Evolutionary conservation across 1,139 yeast genomes (phyloP), one percentile per base, ranked within the genome.

Genomic region (Meyerozyma athensensis): DNA sequence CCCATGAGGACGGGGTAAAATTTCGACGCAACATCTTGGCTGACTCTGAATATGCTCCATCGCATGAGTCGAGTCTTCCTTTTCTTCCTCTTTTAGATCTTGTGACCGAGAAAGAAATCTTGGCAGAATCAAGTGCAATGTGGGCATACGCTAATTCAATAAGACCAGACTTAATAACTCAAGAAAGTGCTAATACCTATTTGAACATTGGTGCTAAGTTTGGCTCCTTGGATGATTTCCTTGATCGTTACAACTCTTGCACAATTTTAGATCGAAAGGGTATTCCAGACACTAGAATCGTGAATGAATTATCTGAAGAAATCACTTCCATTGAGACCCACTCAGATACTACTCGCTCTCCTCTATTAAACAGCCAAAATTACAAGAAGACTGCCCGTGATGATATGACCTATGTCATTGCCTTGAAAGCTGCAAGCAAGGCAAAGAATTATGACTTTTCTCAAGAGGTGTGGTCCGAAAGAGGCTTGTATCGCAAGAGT

Each of bases 81-180:
- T 68, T 87, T 43, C 61, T 89, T 33, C 96, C 96, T 0, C 42
- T 71, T 1, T 52, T 63, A 2, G 68, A 68, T 22, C 56, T 82
- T 9, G 49, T 56, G 1, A 58, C 63, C 5, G 47, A 54, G 4
- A 44, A 49, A 2, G 79, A 79, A 43, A 63, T 86, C 1, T 43
- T 85, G 36, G 81, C 84, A 0, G 97, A 90, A 59, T 79, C 94
- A 0, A 71, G 78, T 39, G 97, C 97, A 0, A 42, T 90, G 9
- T 79, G 94, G 81, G 74, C 74, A 3, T 81, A 73, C 50, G 59
- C 76, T 9, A 45, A 74, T 12, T 54, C 69, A 30, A 53, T 58
- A 32, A 58, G 64, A 35, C 79, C 78, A 0, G 50, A 58, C 1
- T 56, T 68, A 26, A 56, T 84, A 21, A 72, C 64, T 36, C 52